Conservation (phyloP, 176 grass and related monocot species). For the Triticum timopheevii region DNA sequence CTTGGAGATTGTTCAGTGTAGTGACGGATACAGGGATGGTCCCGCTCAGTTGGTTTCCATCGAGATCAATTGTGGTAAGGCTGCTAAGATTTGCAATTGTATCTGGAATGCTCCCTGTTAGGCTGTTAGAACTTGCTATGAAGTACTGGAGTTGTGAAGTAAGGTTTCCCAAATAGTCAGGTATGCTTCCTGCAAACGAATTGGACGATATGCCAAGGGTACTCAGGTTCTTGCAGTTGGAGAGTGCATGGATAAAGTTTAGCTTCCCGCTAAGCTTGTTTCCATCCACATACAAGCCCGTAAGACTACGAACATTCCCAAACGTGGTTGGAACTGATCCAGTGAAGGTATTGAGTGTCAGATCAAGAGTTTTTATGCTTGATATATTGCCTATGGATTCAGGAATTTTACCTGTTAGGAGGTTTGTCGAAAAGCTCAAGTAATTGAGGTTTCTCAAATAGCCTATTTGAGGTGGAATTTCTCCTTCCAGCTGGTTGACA, state of each 20-base stretch:
- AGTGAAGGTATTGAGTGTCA: constrained; percentile 14
- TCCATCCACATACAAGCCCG: background rate
- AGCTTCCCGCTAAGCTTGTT: background rate
- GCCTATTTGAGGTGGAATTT: constrained; percentile 4
- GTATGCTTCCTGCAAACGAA: constrained; percentile 7
- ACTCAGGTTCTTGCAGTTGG: constrained; percentile 8
- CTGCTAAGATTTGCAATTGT: constrained; percentile 7
- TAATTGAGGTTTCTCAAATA: constrained; percentile 2
- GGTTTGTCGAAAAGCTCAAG: background rate
- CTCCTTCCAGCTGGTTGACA: background rate
- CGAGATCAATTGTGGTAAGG: background rate
- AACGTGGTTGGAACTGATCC: background rate
- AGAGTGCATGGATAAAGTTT: background rate
- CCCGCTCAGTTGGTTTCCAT: constrained; percentile 6
- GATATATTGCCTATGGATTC: constrained; percentile 9
- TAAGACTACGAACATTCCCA: background rate
- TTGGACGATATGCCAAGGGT: background rate
- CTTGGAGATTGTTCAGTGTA: background rate
- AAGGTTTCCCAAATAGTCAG: constrained; percentile 14
- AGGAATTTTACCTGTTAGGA: constrained; percentile 8
- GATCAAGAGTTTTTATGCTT: background rate
- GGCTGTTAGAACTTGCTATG: constrained; percentile 2
- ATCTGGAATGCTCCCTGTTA: constrained; percentile 9
- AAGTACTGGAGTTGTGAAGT: constrained; percentile 8
- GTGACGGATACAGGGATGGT: background rate